Evolutionary conservation across 305 asterid species (phyloP), one percentile per base, ranked within the genome.

Genomic region (Nicotiana rustica): DNA sequence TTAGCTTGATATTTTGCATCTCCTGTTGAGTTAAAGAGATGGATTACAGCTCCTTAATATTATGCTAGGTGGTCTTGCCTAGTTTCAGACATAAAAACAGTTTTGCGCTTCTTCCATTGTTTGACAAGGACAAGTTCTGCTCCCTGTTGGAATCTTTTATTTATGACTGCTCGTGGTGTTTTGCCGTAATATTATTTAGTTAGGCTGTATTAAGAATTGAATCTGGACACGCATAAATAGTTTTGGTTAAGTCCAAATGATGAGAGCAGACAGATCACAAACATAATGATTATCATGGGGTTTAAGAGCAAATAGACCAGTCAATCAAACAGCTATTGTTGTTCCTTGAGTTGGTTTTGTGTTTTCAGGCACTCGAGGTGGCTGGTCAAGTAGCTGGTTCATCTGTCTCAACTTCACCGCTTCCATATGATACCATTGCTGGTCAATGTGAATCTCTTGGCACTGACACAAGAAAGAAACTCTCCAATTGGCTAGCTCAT

Each of bases 331-430:
- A 52, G 79, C 29, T 25, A 25, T 36, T 49, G 1, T 49, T 76
- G 65, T 8, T 73, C 66, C 66, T 76, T 76, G 2, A 76, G 80
- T 18, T 82, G 18, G 12, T 62, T 8, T n/a, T 7, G 73, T 82
- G 13, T 82, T 88, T 83, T 85, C 91, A 96, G 98, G 99, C 99
- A 35, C 96, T 95, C 14, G 97, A 95, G 89, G 99, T 95, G 81
- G 99, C 99, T 64, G 97, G 99, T 71, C 98, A 96, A 86, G 99
- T 96, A 38, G 99, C 98, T 17, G 98, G 99, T 82, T 82, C 98
- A 71, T 87, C 93, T 6, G 87, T 96, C 49, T 95, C 98, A 65
- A 93, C 99, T 19, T 95, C 98, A 36, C 98, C 98, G 15, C 97
- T 95, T 83, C 98, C 99, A 10, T 96, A 91, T 86, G 92, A 94